Evolutionary conservation across 2,329 filamentous ascomycete genomes (phyloP), one percentile per base, ranked within the genome.

Genomic region (Talaromyces sp.): DNA sequence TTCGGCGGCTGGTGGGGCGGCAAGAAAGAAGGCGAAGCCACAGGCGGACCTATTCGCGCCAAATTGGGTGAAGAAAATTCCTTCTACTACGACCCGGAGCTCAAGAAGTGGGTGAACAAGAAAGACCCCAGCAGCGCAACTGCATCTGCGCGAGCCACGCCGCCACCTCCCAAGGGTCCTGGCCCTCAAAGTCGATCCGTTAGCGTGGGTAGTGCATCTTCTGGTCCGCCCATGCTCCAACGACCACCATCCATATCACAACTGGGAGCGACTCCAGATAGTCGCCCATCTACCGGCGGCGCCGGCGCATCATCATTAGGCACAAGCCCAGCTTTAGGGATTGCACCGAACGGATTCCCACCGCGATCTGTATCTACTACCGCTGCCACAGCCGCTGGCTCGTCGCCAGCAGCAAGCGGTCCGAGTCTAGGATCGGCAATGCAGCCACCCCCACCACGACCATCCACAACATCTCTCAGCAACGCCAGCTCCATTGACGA

Each of bases 31-130:
- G 88, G 90, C 75, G 86, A 90, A 70, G 76, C 83, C n/a, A 71
- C 72, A 58, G 70, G 72, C 27, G 79, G 77, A 33, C 87, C 93
- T n/a, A 91, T 97, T 76, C 88, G 87, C 71, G 95, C 96, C 67
- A 99, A 99, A 73, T 85, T 99, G 9, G 96, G 94, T 67, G 96
- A 99, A 77, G 88, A 95, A 73, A 97, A 88, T 76, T 92, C 88
- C 54, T 97, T 99, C 77, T 90, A 94, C 70, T 99, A 95, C 73
- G 95, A 99, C 74, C 90, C 93, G 2, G 91, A 97, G n/a, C 85
- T 97, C 61, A 96, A 96, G 82, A 93, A 95, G 75, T 99, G 96
- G 96, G 84, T 99, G 75, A 98, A 99, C 82, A 97, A 97, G 82
- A 97, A 97, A 75, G 87, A 87, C 11, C 89, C 89, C 13, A 81